Conservation (phyloP, 306 rosid species). For the Medicago truncatula region DNA sequence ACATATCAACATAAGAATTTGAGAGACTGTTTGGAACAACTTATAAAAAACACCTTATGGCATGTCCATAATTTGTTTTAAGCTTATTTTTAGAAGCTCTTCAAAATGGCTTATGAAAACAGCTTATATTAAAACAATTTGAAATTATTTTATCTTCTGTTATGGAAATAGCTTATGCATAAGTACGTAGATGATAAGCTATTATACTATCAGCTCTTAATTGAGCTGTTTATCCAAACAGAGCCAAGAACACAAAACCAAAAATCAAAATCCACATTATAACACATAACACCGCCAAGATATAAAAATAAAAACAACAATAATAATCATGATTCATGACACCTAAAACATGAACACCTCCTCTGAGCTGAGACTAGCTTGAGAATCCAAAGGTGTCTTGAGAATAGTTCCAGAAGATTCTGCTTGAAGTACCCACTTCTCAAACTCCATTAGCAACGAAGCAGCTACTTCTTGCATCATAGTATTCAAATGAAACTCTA, state of each 20-base stretch:
- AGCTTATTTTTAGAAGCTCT: background rate
- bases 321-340: slow-evolving; percentile 56
- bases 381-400: slow-evolving; percentile 98
- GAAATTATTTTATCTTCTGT: background rate
- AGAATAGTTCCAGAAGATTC: slow-evolving; percentile 96
- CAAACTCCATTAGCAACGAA: slow-evolving; percentile 88
- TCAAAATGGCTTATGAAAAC: background rate
- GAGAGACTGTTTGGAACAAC: background rate
- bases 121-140: no score
- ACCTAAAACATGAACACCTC: slow-evolving; percentile 99
- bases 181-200: background rate
- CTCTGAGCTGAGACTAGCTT: slow-evolving; percentile 99
- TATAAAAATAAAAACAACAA: slow-evolving; percentile 20
- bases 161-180: background rate
- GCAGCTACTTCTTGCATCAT: slow-evolving; percentile 99
- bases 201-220: background rate
- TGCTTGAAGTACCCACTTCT: slow-evolving; percentile 97
- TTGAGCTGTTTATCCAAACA: background rate
- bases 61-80: background rate
- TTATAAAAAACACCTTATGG: background rate
- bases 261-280: slow-evolving; percentile 20
- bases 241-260: background rate
- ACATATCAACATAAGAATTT: background rate
- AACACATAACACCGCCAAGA: slow-evolving; percentile 25
- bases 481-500: slow-evolving; percentile 87